Evolutionary conservation across 163 green algal species (phyloP), one percentile per base, ranked within the genome.

Genomic region (Coccomyxa subellipsoidea): DNA sequence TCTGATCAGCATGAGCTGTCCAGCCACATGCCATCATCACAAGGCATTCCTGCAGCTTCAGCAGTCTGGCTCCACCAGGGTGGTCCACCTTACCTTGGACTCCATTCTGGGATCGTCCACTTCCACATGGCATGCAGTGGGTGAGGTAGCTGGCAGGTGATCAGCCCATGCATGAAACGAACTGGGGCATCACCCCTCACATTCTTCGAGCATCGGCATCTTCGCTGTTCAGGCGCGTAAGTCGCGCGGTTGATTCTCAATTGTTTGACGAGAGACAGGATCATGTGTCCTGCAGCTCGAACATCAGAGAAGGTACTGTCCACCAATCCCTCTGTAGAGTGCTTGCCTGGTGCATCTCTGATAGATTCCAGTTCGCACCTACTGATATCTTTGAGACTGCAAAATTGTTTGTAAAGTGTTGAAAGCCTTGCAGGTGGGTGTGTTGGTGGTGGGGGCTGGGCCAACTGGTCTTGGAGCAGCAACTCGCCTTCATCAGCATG

Each of bases 381-480:
- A n/a, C n/a, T n/a, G n/a, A n/a, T n/a, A n/a, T n/a, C n/a, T n/a
- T n/a, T n/a, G n/a, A n/a, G n/a, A n/a, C n/a, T n/a, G n/a, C n/a
- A n/a, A n/a, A n/a, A n/a, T n/a, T n/a, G n/a, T n/a, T n/a, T n/a
- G n/a, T n/a, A n/a, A n/a, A n/a, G n/a, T n/a, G n/a, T n/a, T n/a
- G n/a, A n/a, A n/a, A n/a, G n/a, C n/a, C 38, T 54, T 79, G 59
- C 73, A 95, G 91, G 89, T 94, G 34, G 89, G 81, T 9, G 89
- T 97, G 15, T 89, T 98, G 4, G 85, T 98, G 9, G 38, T 98
- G 1, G 95, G 95, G n/a, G 90, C 91, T n/a, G 95, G 95, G 6
- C 95, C 95, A 29, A 97, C 95, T 0, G 95, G 95, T 8, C 88
- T 98, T n/a, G 95, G 95, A n/a, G 94, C 95, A 38, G 95, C 95